Percentiles rank a stretch among this genome's conserved stretches.
Conservation (phyloP, 1,284 basidiomycete genomes). For the Sutorius eximius region DNA sequence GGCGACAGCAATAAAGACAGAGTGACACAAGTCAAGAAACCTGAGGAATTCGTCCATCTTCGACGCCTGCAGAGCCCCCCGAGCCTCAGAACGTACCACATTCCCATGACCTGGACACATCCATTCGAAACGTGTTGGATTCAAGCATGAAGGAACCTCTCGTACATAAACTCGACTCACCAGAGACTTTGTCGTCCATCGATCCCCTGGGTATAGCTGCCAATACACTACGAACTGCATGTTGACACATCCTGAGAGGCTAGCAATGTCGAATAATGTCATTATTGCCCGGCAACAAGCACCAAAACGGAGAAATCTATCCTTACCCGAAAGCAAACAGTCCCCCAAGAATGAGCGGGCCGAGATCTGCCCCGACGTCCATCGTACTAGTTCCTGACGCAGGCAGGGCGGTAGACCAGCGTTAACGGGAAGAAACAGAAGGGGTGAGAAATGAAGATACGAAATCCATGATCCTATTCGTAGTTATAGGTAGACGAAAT, state of each 20-base stretch:
- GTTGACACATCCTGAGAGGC: constrained; percentile 29
- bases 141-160: not conserved
- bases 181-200: constrained; percentile 17
- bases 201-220: constrained; percentile 15
- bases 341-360: constrained; percentile 26
- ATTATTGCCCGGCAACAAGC: not conserved
- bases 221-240: constrained; percentile 30
- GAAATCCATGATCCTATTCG: not conserved
- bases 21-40: constrained; percentile 24
- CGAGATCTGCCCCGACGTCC: constrained; percentile 14
- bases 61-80: not conserved
- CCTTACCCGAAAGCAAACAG: constrained; percentile 24
- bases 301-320: not conserved
- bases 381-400: not conserved
- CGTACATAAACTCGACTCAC: constrained; percentile 9
- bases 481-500: constrained; percentile 7
- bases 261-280: not conserved
- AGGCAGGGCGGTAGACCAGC: not conserved
- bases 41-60: constrained; percentile 2
- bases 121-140: not conserved
- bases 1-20: constrained; percentile 19
- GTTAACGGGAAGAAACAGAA: not conserved
- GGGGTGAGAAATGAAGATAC: not conserved
- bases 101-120: constrained; percentile 17
- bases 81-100: constrained; percentile 14